Evolutionary conservation across 1,139 yeast species (phyloP).

Genomic region (Taphrina pruni): DNA sequence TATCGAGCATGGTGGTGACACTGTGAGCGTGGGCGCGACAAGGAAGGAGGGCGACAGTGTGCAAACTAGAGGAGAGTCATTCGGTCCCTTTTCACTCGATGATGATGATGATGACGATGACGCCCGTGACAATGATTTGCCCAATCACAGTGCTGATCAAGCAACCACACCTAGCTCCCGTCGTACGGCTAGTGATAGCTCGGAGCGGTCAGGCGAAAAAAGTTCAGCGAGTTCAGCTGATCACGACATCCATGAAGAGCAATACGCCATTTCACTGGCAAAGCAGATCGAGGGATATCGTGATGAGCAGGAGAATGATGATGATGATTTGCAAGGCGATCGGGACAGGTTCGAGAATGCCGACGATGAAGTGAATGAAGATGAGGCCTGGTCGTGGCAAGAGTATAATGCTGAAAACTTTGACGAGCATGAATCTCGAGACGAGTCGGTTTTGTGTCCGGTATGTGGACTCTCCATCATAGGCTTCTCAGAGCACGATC

Average conservation of each 20-base stretch:
- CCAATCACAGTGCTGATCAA: background rate
- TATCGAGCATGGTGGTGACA: too few relatives aligned
- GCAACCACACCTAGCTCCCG: background rate
- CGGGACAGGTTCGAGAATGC: slow-evolving; percentile 37
- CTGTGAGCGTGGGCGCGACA: background rate
- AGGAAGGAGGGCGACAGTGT: background rate
- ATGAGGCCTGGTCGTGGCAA: slow-evolving; percentile 40
- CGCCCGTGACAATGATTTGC: background rate
- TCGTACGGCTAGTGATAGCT: slow-evolving; percentile 4
- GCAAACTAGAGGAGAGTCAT: slow-evolving; percentile 4
- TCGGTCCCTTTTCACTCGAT: slow-evolving; percentile 33
- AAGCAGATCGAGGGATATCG: slow-evolving; percentile 20
- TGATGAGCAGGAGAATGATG: slow-evolving; percentile 16
- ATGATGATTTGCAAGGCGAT: slow-evolving; percentile 15
- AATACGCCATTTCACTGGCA: slow-evolving; percentile 20
- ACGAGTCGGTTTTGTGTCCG: slow-evolving; percentile 33
- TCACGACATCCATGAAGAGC: slow-evolving; percentile 9
- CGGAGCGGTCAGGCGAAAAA: slow-evolving; percentile 3
- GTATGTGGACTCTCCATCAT: slow-evolving; percentile 33
- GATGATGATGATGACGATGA: slow-evolving; percentile 22
- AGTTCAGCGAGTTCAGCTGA: slow-evolving; percentile 8
- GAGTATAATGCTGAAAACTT: slow-evolving; percentile 38
- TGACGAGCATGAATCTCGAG: slow-evolving; percentile 24
- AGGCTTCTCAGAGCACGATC: slow-evolving; percentile 30
- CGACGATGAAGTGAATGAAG: slow-evolving; percentile 31